A percentile compares a stretch with the other conserved stretches of the same genome.
Evolutionary conservation across 306 rosid species (phyloP).

Genomic region (Notholithocarpus densiflorus): DNA sequence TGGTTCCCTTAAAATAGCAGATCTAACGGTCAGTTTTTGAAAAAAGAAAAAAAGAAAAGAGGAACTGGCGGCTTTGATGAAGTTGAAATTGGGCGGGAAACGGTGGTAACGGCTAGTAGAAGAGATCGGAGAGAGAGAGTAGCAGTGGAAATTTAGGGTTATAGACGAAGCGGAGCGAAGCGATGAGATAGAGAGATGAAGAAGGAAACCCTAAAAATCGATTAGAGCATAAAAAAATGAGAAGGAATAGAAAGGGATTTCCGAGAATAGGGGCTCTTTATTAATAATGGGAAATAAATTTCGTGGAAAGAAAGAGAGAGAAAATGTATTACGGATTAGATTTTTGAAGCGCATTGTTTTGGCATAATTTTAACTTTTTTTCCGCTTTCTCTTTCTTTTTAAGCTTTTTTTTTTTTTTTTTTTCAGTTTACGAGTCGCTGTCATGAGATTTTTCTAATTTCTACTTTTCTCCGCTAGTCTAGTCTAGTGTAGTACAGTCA

Average conservation of each 20-base stretch:
- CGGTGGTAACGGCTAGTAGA: slow-evolving; percentile 44
- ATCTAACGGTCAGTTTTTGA: slow-evolving; percentile 78
- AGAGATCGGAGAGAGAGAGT: slow-evolving; percentile 38
- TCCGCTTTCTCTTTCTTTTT: neutral
- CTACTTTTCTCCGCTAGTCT: neutral
- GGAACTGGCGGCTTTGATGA: slow-evolving; percentile 13
- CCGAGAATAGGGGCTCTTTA: slow-evolving; percentile 40
- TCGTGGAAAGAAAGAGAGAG: neutral
- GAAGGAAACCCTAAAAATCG: slow-evolving; percentile 73
- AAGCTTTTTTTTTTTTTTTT: neutral
- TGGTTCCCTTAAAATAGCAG: slow-evolving; percentile 25
- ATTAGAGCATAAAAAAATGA: neutral
- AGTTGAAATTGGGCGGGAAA: slow-evolving; percentile 72
- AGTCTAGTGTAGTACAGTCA: no score
- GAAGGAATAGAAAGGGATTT: slow-evolving; percentile 22
- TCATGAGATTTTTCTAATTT: neutral
- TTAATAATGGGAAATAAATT: slow-evolving; percentile 2
- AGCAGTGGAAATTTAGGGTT: slow-evolving; percentile 15
- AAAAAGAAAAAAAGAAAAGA: neutral
- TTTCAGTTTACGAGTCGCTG: neutral
- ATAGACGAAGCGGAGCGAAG: slow-evolving; percentile 6
- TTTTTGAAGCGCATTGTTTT: neutral
- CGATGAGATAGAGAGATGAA: slow-evolving; percentile 35
- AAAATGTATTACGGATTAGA: neutral
- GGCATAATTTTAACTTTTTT: no score